Base-by-base conservation (phyloP, 768 basidiomycete genomes). In the Auricularia sp. region DNA sequence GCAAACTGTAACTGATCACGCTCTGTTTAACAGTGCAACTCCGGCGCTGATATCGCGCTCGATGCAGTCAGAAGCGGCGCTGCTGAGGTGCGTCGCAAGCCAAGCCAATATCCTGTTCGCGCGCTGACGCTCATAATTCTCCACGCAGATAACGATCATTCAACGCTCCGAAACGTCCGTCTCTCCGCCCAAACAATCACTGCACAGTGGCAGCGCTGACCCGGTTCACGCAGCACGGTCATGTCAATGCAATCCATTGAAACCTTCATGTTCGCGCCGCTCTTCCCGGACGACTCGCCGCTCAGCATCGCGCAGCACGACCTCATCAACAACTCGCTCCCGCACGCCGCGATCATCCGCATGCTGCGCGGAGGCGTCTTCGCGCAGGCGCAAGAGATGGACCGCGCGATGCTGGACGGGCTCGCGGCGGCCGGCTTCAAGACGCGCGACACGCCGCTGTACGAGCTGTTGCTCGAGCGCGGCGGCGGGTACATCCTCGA, bases 1-100 rank as follows among this genome's bases (percentile, higher is more conserved):
- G 18, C 47, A 18, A 45, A 3, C 3, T 3, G 8, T 3, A 6
- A 11, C 14, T 21, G 3, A 18, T 51, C 6, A 6, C 14, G 16
- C 47, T 16, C 47, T 21, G 3, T 51, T 1, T 1, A 6, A 21
- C 14, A 51, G 47, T 16, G 65, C 35, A 47, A 66, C 11, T 56
- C 54, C 21, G 63, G 36, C 11, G 62, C 62, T 6, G 65, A 66
- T 44, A 66, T 66, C 16, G 63, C 51, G 16, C 65, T 59, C 24
- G 63, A 51, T 18, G 3, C 54, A 18, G 29, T n/a, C 54, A 54
- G 54, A 54, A 18, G 11, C n/a, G 5, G 18, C 11, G 29, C 18
- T 18, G 54, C 54, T 29, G 29, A 54, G 18, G 54, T 54, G n/a
- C 29, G 29, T 54, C 18, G 7, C 3, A 1, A 7, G 8, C 39